Evolutionary conservation across 805 yeast species (phyloP).

Genomic region (Zygoascus flipseniorum): DNA sequence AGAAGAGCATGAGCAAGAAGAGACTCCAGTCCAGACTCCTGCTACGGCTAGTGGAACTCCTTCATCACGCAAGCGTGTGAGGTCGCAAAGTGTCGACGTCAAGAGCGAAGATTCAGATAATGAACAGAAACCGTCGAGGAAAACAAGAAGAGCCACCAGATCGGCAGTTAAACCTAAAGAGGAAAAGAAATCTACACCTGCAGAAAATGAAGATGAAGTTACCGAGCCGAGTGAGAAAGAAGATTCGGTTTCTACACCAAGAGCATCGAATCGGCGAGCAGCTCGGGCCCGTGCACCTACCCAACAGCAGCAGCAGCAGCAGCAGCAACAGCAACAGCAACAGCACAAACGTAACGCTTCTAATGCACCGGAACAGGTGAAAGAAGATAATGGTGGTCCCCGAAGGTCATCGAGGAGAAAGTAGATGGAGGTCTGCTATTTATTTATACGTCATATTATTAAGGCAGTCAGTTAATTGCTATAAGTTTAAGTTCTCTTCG

Average conservation of each 20-base stretch:
- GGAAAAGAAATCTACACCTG: neutral
- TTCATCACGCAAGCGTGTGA: neutral
- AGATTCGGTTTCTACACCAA: slow-evolving; percentile 1
- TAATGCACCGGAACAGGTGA: neutral
- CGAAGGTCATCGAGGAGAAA: neutral
- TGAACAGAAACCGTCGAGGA: neutral
- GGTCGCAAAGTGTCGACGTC: neutral
- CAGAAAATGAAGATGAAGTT: slow-evolving; percentile 12
- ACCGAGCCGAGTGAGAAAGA: neutral
- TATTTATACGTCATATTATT: neutral
- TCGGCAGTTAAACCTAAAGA: slow-evolving; percentile 2
- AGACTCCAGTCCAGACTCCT: neutral
- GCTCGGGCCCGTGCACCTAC: neutral
- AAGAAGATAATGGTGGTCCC: neutral
- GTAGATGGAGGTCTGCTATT: neutral
- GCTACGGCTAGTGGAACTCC: neutral
- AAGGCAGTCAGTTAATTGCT: neutral
- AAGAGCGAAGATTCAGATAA: slow-evolving; percentile 1
- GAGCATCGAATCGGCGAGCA: slow-evolving; percentile 7
- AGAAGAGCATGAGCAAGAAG: slow-evolving; percentile 10
- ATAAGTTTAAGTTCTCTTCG: neutral
- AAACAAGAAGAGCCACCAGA: slow-evolving; percentile 2
- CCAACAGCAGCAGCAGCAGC: neutral
- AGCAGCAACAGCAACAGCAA: too few species aligned
- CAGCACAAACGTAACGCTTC: neutral